Base-by-base conservation (phyloP, 1,139 yeast species). In the Tardiomyces depauwii region DNA sequence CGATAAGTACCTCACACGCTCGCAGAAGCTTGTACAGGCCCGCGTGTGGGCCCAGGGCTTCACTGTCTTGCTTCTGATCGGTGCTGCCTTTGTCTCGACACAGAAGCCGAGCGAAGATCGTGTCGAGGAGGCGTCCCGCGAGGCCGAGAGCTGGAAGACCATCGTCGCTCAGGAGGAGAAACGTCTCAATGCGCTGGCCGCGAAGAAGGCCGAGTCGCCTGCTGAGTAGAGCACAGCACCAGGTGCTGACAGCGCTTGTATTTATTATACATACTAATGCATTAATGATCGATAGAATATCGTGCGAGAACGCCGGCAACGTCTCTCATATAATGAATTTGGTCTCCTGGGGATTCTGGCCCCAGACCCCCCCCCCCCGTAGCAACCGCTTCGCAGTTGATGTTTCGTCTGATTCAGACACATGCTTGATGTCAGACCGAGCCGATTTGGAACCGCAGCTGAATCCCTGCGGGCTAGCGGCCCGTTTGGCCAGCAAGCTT, bases 41-140 rank as follows among this genome's bases (percentile, higher is more conserved):
- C 82, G 96, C 76, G 87, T 87, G 81, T 86, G 86, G 62, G 96
- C 96, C 9, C 96, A 87, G 66, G 88, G 84, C 51, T 68, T 85
- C 49, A 75, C 68, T 55, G 72, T 62, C 53, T 61, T 58, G 16
- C 53, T 65, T 53, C 55, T 65, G 39, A 52, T 65, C 27, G 65
- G 59, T 13, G 55, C 66, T 10, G 65, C 64, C 53, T 52, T 61
- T 40, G 47, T 64, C 42, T 55, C 64, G 16, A 62, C 63, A 48
- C 63, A 61, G 40, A 27, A 42, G 18, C 19, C 39, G 11, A 13
- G 39, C 19, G 56, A 52, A 30, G 47, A 51, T 43, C 60, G 59
- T 46, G 59, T 58, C n/a, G 59, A 55, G 65, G 57, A 47, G 58
- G 47, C 46, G 45, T 10, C 18, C 10, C 39, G 39, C 18, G 13